Conservation (phyloP, 78 protist species). For the Protostelium mycophagum region DNA sequence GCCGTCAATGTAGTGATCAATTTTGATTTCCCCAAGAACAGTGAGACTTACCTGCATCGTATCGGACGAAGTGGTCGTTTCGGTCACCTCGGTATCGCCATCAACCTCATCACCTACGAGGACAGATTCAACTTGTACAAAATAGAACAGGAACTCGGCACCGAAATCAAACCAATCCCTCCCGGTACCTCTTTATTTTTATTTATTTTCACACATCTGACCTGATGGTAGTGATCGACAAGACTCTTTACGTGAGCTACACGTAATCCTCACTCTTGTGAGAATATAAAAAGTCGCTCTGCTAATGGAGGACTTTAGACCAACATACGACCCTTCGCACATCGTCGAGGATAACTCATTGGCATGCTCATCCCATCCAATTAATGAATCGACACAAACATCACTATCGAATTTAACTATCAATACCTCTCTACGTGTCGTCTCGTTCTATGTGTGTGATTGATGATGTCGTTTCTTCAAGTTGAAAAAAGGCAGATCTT, state of each 20-base stretch:
- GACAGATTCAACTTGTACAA: conserved; percentile 89
- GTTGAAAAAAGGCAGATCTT: no score
- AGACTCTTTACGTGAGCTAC: not conserved
- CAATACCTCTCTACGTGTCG: no score
- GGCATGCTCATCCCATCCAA: no score
- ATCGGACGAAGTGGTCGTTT: conserved; percentile 98
- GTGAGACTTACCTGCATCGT: conserved; percentile 97
- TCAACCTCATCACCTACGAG: conserved; percentile 96
- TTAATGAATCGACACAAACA: no score
- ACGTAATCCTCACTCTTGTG: no score
- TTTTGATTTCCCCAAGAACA: conserved; percentile 95
- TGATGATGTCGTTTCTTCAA: no score
- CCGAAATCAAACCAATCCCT: conserved; percentile 97
- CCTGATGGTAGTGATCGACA: not conserved
- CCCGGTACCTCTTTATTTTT: conserved; percentile 15
- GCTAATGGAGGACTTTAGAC: no score
- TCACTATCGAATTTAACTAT: no score
- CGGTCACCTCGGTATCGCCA: conserved; percentile 98
- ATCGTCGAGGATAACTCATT: no score
- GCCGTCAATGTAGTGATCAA: conserved; percentile 99
- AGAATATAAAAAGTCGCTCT: no score
- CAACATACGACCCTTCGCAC: no score
- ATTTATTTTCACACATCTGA: not conserved
- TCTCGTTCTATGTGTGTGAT: no score
- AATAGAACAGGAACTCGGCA: conserved; percentile 95